phyloP scores from a whole-genome alignment of 139 green algal species.

The Chlamydomonas applanata region DNA sequence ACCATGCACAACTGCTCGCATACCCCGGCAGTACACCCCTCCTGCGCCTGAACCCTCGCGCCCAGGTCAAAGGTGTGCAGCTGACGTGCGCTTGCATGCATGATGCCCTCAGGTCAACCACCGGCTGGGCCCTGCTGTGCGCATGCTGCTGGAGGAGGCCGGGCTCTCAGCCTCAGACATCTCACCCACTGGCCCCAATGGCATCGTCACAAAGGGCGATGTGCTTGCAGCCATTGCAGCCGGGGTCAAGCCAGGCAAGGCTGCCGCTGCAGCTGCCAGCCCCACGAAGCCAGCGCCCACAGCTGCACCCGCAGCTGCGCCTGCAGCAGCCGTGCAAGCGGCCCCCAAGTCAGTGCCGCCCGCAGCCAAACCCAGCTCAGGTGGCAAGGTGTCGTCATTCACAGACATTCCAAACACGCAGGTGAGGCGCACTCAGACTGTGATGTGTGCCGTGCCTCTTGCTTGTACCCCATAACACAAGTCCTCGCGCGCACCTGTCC shows the following conservation, averaged over 20 bases:
- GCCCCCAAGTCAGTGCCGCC: slow-evolving; percentile 6
- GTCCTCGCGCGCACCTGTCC: too few species aligned
- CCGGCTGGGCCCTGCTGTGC: slow-evolving; percentile 69
- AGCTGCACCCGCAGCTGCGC: neutral
- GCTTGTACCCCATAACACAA: too few species aligned
- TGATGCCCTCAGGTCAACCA: slow-evolving; percentile 31
- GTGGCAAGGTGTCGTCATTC: slow-evolving; percentile 24
- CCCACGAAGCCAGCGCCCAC: slow-evolving; percentile 14
- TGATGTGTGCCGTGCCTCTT: too few species aligned
- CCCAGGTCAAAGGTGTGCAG: too few species aligned
- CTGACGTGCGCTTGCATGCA: too few species aligned
- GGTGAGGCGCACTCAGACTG: slow-evolving; percentile 14
- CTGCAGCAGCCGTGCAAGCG: slow-evolving; percentile 10
- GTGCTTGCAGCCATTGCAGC: slow-evolving; percentile 73
- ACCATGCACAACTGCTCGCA: too few species aligned
- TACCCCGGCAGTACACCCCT: too few species aligned
- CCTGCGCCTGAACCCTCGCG: too few species aligned
- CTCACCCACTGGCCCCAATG: slow-evolving; percentile 64
- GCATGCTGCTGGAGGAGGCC: slow-evolving; percentile 49
- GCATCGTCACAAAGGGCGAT: slow-evolving; percentile 88
- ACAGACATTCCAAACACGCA: slow-evolving; percentile 75
- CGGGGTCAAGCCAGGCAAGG: slow-evolving; percentile 30
- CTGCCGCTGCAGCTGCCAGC: neutral
- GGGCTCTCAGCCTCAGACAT: slow-evolving; percentile 32
- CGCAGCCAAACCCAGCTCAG: neutral